A percentile compares a stretch with the other conserved stretches of the same genome.
These are phyloP conservation scores for Suhomyces emberorum DNA, from an alignment of 805 yeast species.

Conservation along the genomic window DNA sequence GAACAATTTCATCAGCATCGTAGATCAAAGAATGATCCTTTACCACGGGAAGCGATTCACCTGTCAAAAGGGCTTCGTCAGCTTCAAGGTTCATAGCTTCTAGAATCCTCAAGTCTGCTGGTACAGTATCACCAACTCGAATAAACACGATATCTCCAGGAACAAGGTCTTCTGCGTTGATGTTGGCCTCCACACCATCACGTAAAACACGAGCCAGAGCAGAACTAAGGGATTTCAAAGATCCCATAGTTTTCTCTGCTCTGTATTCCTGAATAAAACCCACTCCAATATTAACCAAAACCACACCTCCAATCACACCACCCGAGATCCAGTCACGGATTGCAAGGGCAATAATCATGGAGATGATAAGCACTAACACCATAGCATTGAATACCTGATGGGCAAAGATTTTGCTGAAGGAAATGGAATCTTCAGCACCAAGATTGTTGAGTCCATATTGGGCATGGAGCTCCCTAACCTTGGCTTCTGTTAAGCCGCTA, in stretches of 20 bases:
- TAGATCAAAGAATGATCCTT: constrained; percentile 35
- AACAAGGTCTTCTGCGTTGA: constrained; percentile 42
- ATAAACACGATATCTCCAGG: constrained; percentile 44
- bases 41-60: constrained; percentile 34
- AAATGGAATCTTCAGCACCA: constrained; percentile 30
- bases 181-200: constrained; percentile 33
- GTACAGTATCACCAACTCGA: constrained; percentile 41
- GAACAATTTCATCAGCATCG: constrained; percentile 33
- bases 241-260: constrained; percentile 51
- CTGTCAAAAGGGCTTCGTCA: constrained; percentile 44
- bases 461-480: constrained; percentile 1
- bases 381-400: constrained; percentile 39
- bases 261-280: constrained; percentile 50
- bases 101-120: constrained; percentile 40
- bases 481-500: constrained; percentile 12
- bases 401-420: constrained; percentile 27
- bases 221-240: constrained; percentile 44
- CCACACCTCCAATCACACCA: constrained; percentile 46
- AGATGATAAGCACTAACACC: constrained; percentile 36
- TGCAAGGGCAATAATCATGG: constrained; percentile 37
- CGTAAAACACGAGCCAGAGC: constrained; percentile 47
- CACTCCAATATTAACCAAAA: constrained; percentile 44
- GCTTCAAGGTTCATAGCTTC: constrained; percentile 37
- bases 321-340: constrained; percentile 40
- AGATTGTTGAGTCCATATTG: constrained; percentile 20